Evolutionary conservation across 495 filamentous ascomycete species (phyloP), one percentile per base, ranked within the genome.

Genomic region (Baudoinia panamericana): DNA sequence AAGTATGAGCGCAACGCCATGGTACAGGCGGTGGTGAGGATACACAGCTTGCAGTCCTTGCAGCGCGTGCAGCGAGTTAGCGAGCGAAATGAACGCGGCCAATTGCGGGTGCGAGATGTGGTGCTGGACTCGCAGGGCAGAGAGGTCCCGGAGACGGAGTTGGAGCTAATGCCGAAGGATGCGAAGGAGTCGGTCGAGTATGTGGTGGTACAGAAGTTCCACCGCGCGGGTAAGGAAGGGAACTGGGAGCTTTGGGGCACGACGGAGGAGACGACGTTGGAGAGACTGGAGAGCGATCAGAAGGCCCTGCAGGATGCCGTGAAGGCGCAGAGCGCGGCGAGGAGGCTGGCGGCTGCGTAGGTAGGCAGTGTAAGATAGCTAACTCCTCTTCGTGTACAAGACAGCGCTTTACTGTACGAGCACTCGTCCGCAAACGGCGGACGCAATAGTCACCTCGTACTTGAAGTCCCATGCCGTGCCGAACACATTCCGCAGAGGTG

Each of bases 201-300:
- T 52, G 17, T 95, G n/a, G 80, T 88, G 4, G 51, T 93, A 16
- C 81, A 84, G 63, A 67, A 69, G 51, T 48, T 59, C 18, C 56
- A 77, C 34, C 60, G 70, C 60, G 64, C 64, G 2, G 80, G 72
- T 37, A 52, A 66, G 46, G 67, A 75, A 29, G 60, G 58, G 26
- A 67, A 68, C 10, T 95, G 87, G 87, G 71, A 67, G 55, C 54
- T 93, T 33, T 82, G 84, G 76, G 85, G 85, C 18, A 76, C 73
- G 25, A 58, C 72, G 26, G 63, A 68, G 45, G 69, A 78, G 51
- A 80, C 72, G 8, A 72, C 67, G 28, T n/a, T 57, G 16, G 66
- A 77, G 20, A 60, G 63, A 36, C 21, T 51, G 29, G 12, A 27
- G 37, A 45, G 43, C 29, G 40, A 48, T 12, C 26, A 52, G 39